Base-by-base conservation (phyloP, 495 filamentous ascomycete species). In the Geoglossum glabrum region DNA sequence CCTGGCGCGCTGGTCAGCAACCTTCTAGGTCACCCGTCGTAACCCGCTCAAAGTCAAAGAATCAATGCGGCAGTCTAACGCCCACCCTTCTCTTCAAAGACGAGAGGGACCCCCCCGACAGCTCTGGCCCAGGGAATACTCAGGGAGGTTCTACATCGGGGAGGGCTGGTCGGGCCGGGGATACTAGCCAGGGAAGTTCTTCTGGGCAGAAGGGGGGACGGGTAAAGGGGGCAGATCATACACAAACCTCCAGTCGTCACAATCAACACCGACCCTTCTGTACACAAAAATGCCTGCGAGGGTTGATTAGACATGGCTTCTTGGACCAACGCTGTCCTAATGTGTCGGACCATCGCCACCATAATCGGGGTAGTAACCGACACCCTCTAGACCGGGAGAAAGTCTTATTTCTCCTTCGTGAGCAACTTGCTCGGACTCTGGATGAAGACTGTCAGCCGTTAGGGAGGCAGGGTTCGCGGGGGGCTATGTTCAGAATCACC, bases 251-350 rank as follows among this genome's bases (percentile, higher is more conserved):
- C 5, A 15, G 5, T 34, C 31, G 5, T 34, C 31, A 5, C 31
- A 11, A 45, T 3, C 28, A 61, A 13, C 25, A 27, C 4, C 3
- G 43, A 45, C 33, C 31, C 67, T 72, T 57, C 63, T 76, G 69
- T 64, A 71, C 71, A 9, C 72, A 75, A 25, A 34, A 62, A 59
- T 76, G 73, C 58, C 66, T 76, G 26, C 59, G 61, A 8, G 69
- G 70, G 34, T 59, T 76, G 34, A 62, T 62, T 46, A 57, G 57
- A 17, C 60, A 65, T 46, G 63, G 64, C 33, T 57, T 64, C 21
- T 58, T 71, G 38, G 72, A 75, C 64, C n/a, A 59, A 50, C 34
- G 61, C 27, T 75, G 72, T 57, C 73, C 70, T 2, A 74, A 76
- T 58, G 56, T 62, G 21, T 46, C 19, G 17, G 52, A 61, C 51